These are phyloP conservation scores for Neodidymelliopsis sp. DNA, from an alignment of 2,329 filamentous ascomycete species.

Conservation along the genomic window DNA sequence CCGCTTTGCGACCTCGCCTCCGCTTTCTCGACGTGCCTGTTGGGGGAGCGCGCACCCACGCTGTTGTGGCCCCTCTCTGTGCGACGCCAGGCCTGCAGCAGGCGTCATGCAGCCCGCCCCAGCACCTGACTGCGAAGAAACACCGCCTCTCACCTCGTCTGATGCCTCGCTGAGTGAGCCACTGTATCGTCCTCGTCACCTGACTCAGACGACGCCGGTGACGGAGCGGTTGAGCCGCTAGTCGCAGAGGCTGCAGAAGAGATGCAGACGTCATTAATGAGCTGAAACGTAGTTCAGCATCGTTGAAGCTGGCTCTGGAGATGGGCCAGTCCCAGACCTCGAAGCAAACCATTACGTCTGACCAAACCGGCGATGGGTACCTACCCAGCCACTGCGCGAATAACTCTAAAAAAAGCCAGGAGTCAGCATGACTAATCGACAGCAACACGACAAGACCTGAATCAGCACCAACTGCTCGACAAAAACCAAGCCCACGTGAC, in stretches of 20 bases:
- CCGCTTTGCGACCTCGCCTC: background rate
- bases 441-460: slow-evolving; percentile 3
- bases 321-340: slow-evolving; percentile 1
- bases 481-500: slow-evolving; percentile 18
- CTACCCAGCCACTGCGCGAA: slow-evolving; percentile 27
- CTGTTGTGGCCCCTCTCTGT: slow-evolving; percentile 10
- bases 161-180: slow-evolving; percentile 6
- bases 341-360: slow-evolving; percentile 10
- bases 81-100: slow-evolving; percentile 9
- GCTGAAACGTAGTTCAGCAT: slow-evolving; percentile 36
- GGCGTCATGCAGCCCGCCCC: slow-evolving; percentile 20
- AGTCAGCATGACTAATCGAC: slow-evolving; percentile 1
- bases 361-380: slow-evolving; percentile 23
- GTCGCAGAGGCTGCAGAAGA: slow-evolving; percentile 27
- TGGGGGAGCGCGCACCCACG: background rate
- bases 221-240: slow-evolving; percentile 23
- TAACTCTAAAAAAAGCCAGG: slow-evolving; percentile 13
- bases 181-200: slow-evolving; percentile 10
- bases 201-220: slow-evolving; percentile 3
- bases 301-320: slow-evolving; percentile 23
- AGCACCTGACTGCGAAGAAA: slow-evolving; percentile 19
- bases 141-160: slow-evolving; percentile 5
- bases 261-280: slow-evolving; percentile 37
- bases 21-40: background rate
- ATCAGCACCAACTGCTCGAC: slow-evolving; percentile 1